phyloP scores from a whole-genome alignment of 2,329 filamentous ascomycete genomes.

The Thermochaetoides dissita region DNA sequence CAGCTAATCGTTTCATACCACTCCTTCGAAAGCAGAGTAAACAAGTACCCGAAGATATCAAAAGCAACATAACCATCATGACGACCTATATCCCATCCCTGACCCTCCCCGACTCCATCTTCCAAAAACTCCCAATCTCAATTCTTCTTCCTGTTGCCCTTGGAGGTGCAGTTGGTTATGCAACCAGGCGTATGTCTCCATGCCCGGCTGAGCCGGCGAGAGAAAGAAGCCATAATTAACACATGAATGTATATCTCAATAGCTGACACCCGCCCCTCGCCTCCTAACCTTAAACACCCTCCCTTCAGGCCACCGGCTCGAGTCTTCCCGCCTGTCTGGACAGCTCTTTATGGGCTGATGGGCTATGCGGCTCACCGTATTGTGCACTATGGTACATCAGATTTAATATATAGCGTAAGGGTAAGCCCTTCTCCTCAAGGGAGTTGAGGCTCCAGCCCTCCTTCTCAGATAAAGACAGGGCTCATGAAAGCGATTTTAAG shows the following conservation, averaged over 20 bases:
- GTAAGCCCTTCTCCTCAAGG: neutral
- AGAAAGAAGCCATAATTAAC: no score
- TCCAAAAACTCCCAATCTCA: slow-evolving; percentile 57
- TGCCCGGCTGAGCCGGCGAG: no score
- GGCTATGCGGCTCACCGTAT: slow-evolving; percentile 79
- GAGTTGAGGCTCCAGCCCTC: neutral
- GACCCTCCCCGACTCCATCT: slow-evolving; percentile 57
- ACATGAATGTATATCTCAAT: slow-evolving; percentile 4
- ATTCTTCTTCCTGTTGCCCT: slow-evolving; percentile 62
- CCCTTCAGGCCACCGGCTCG: slow-evolving; percentile 45
- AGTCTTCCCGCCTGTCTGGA: slow-evolving; percentile 54
- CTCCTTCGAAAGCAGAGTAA: no score
- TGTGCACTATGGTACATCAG: slow-evolving; percentile 46
- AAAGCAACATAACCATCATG: slow-evolving; percentile 36
- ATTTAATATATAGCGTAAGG: slow-evolving; percentile 31
- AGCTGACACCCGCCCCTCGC: slow-evolving; percentile 28
- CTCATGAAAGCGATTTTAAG: slow-evolving; percentile 7
- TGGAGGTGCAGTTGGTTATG: slow-evolving; percentile 60
- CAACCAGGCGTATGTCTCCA: slow-evolving; percentile 44
- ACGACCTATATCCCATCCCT: slow-evolving; percentile 67
- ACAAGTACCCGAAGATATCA: neutral
- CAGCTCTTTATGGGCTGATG: slow-evolving; percentile 59
- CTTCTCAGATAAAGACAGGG: neutral
- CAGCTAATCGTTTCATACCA: no score
- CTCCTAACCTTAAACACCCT: slow-evolving; percentile 54